Percentiles rank a stretch among this genome's conserved stretches.
These are phyloP conservation scores for Agaricus subrufescens DNA, from an alignment of 768 basidiomycete species.

Conservation along the genomic window DNA sequence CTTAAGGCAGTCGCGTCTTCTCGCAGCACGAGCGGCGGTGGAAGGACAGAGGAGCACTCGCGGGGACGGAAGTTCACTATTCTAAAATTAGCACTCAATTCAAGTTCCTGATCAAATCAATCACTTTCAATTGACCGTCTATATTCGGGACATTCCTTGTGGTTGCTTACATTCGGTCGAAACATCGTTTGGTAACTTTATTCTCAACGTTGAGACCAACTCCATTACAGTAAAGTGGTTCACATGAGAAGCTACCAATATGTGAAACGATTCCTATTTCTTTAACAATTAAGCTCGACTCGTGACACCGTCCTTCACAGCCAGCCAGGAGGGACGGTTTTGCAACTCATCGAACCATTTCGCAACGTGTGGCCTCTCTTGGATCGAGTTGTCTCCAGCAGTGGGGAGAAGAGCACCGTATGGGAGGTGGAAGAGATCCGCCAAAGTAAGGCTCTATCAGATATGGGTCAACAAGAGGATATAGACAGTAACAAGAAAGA, in stretches of 20 bases:
- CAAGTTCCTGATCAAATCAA: too few relatives aligned
- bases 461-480: neutral
- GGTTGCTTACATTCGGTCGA: too few relatives aligned
- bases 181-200: too few relatives aligned
- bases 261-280: neutral
- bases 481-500: neutral
- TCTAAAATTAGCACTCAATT: too few relatives aligned
- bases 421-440: slow-evolving; percentile 45
- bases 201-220: too few relatives aligned
- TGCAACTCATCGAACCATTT: slow-evolving; percentile 31
- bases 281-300: slow-evolving; percentile 2
- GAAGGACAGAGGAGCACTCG: neutral
- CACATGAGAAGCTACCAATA: neutral
- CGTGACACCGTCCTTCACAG: slow-evolving; percentile 35
- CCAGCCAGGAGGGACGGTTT: slow-evolving; percentile 43
- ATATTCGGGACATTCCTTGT: too few relatives aligned
- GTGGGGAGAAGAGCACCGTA: slow-evolving; percentile 26
- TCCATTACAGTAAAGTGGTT: neutral
- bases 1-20: neutral
- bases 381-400: slow-evolving; percentile 26
- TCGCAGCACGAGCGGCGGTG: neutral
- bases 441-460: slow-evolving; percentile 36
- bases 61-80: too few relatives aligned
- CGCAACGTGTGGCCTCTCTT: slow-evolving; percentile 39
- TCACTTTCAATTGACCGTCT: too few relatives aligned